phyloP scores from a whole-genome alignment of 352 stramenopile genomes.

The Pythium brachiatum region DNA sequence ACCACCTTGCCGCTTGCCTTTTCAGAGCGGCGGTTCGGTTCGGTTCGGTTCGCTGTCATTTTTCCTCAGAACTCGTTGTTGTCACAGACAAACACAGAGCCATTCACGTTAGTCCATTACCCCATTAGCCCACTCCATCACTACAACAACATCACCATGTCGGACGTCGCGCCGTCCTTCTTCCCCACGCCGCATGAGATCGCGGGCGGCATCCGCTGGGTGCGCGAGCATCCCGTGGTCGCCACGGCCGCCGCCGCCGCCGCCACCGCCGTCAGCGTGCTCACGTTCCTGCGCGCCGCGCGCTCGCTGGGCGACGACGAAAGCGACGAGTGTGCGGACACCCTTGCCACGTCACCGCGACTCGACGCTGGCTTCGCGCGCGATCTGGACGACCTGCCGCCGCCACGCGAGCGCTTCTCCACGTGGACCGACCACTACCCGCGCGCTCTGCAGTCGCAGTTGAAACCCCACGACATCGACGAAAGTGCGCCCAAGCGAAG shows the following conservation, averaged over 20 bases:
- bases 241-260: conserved; percentile 62
- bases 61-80: conserved; percentile 22
- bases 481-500: conserved; percentile 3
- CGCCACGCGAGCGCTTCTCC: conserved; percentile 25
- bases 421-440: conserved; percentile 33
- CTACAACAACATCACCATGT: conserved; percentile 30
- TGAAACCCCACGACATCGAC: not conserved
- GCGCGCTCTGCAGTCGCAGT: not conserved
- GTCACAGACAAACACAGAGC: conserved; percentile 13
- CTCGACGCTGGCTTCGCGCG: not conserved
- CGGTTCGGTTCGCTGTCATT: not conserved
- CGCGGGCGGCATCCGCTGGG: conserved; percentile 66
- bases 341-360: not conserved
- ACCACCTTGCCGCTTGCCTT: conserved; percentile 10
- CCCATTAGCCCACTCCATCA: not conserved
- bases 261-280: conserved; percentile 64
- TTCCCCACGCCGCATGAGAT: conserved; percentile 81
- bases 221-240: conserved; percentile 70
- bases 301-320: conserved; percentile 21
- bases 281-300: conserved; percentile 45
- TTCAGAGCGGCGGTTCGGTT: conserved; percentile 17
- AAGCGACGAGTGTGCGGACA: not conserved
- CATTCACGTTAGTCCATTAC: not conserved
- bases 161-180: conserved; percentile 65
- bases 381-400: conserved; percentile 15